Evolutionary conservation across 352 stramenopile species (phyloP).

Genomic region (Sclerospora graminicola): DNA sequence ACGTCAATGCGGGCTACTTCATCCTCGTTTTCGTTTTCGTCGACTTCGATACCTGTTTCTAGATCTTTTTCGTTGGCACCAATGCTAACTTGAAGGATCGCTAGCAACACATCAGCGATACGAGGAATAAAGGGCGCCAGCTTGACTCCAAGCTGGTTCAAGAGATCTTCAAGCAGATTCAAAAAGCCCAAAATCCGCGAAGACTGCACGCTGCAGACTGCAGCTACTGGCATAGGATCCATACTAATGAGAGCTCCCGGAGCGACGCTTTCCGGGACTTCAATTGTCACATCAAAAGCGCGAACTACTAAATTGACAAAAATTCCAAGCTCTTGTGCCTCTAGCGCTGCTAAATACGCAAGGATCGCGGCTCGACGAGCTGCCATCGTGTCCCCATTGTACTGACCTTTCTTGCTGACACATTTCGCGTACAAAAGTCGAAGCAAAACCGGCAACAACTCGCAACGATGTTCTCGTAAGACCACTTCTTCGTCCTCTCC

Average conservation of each 20-base stretch:
- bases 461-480: conserved; percentile 63
- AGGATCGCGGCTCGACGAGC: conserved; percentile 85
- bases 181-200: conserved; percentile 84
- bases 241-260: conserved; percentile 5
- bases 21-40: conserved; percentile 14
- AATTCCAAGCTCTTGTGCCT: conserved; percentile 58
- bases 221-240: conserved; percentile 15
- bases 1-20: conserved; percentile 1
- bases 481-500: conserved; percentile 54
- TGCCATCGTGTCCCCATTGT: conserved; percentile 75
- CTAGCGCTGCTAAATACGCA: conserved; percentile 77
- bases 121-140: conserved; percentile 67
- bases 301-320: conserved; percentile 87
- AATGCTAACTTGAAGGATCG: conserved; percentile 54
- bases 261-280: conserved; percentile 1
- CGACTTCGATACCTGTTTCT: conserved; percentile 10
- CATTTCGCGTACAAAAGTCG: conserved; percentile 88
- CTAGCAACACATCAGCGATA: conserved; percentile 66
- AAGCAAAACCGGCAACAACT: conserved; percentile 80
- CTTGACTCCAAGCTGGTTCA: conserved; percentile 80
- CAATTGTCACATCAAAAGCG: conserved; percentile 66
- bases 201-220: conserved; percentile 46
- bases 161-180: conserved; percentile 83
- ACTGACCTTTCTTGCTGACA: conserved; percentile 76
- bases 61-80: conserved; percentile 11